Base-by-base conservation (phyloP, 2,329 filamentous ascomycete genomes). In the Aspergillus sp. region DNA sequence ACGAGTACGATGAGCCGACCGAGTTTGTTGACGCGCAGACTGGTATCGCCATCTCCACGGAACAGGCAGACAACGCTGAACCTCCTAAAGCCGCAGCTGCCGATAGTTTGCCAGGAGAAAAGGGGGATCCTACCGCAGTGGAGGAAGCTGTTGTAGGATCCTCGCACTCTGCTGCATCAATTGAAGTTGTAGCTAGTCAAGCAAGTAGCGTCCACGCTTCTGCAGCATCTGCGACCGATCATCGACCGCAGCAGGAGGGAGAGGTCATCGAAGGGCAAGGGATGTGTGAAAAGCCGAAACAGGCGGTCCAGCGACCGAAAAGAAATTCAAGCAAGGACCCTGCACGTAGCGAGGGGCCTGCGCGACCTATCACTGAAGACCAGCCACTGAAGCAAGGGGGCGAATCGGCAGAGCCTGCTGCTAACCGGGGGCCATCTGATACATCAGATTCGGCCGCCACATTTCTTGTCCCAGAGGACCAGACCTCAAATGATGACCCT, bases 241-340 rank as follows among this genome's bases (percentile, higher is more conserved):
- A 31, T 16, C 28, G 30, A 25, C 29, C 40, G 10, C 34, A 45
- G 33, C 34, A 45, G 4, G 40, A 47, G 7, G 15, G 40, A 6
- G 52, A 59, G 34, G 32, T 52, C 3, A 51, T 60, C 24, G 55
- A 58, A 38, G 56, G 50, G 7, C 50, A 44, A 27, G 54, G 53
- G 14, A 48, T 45, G 34, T 41, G 41, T 22, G 54, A 57, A 30
- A 50, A 51, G 34, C 51, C 52, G 5, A 52, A 37, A 32, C 30
- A 48, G 33, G 41, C 44, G 15, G 45, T 48, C 25, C 49, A 56
- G 32, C 48, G 53, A 35, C 55, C 55, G 11, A 52, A 44, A 34
- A 49, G 50, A 26, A 52, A 47, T 31, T 31, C 49, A 17, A 53
- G 48, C 37, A 52, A 32, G 36, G 50, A 52, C 34, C 25, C 39